Evolutionary conservation across 192 early-diverging fungal genomes (phyloP).

Genomic region (Mycoemilia scoparia): DNA sequence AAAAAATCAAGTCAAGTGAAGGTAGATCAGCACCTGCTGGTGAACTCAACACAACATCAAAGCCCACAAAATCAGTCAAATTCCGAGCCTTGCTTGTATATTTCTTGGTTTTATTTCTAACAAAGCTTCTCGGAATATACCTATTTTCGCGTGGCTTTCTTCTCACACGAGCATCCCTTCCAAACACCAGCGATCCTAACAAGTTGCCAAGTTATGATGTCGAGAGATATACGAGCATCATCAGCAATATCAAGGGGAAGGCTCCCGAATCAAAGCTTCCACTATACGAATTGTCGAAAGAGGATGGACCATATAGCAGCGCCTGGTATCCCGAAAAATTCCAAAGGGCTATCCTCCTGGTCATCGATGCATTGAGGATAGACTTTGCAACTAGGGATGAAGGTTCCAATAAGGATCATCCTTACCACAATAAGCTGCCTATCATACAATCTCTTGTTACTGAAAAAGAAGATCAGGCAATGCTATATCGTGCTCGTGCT

Average conservation of each 20-base stretch:
- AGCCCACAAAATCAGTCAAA: too few species aligned
- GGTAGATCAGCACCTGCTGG: too few species aligned
- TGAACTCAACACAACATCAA: too few species aligned
- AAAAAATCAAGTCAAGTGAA: too few species aligned
- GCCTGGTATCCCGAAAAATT: conserved; percentile 29
- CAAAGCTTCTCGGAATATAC: conserved; percentile 36
- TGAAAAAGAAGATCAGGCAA: conserved; percentile 31
- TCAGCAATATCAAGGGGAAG: background rate
- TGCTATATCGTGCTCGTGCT: conserved; percentile 52
- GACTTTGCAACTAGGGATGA: conserved; percentile 39
- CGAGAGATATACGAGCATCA: background rate
- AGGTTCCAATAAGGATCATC: conserved; percentile 9
- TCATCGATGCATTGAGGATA: conserved; percentile 56
- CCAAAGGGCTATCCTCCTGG: conserved; percentile 41
- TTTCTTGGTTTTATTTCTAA: conserved; percentile 19
- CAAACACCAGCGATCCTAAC: conserved; percentile 25
- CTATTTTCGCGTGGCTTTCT: conserved; percentile 56
- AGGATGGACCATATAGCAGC: background rate
- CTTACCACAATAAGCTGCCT: conserved; percentile 22
- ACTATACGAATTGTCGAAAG: too few species aligned
- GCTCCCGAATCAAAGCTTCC: too few species aligned
- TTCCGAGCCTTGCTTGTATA: background rate
- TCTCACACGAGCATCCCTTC: conserved; percentile 42
- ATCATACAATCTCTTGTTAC: conserved; percentile 28
- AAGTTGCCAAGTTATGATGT: conserved; percentile 1